Evolutionary conservation across 2,329 filamentous ascomycete species (phyloP).

Genomic region (Hypoxylon rubiginosum): DNA sequence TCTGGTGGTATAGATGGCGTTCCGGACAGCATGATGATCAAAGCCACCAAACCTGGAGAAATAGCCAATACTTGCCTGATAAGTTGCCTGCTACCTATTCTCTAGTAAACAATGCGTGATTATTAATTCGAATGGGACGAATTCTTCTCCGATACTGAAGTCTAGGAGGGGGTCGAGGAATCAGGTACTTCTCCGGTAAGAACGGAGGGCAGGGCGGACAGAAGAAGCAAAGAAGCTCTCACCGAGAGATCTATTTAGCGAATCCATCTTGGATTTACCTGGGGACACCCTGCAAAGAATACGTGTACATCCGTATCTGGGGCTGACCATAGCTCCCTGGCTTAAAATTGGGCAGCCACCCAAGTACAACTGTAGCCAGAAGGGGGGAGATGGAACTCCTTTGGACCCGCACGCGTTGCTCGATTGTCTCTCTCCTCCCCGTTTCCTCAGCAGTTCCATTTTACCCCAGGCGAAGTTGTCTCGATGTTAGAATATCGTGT

Average conservation of each 20-base stretch:
- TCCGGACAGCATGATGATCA: constrained; percentile 37
- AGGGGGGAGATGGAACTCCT: constrained; percentile 10
- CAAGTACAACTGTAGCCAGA: constrained; percentile 17
- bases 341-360: constrained; percentile 26
- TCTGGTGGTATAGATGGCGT: constrained; percentile 28
- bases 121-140: constrained; percentile 16
- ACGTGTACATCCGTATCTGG: constrained; percentile 8
- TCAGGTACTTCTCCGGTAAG: constrained; percentile 19
- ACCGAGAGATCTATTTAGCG: constrained; percentile 31
- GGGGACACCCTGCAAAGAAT: constrained; percentile 30
- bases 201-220: constrained; percentile 24
- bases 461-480: background rate
- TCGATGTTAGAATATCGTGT: constrained; percentile 7
- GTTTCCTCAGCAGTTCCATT: background rate
- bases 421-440: constrained; percentile 9
- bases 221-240: constrained; percentile 38
- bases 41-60: constrained; percentile 33
- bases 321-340: constrained; percentile 19
- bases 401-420: constrained; percentile 14
- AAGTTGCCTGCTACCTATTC: constrained; percentile 13
- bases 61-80: constrained; percentile 27
- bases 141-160: constrained; percentile 27
- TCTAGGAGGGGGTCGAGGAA: constrained; percentile 16
- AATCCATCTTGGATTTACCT: constrained; percentile 16
- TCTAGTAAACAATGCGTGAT: constrained; percentile 4